phyloP scores from a whole-genome alignment of 106 monocot species.

The Agapanthus africanus region DNA sequence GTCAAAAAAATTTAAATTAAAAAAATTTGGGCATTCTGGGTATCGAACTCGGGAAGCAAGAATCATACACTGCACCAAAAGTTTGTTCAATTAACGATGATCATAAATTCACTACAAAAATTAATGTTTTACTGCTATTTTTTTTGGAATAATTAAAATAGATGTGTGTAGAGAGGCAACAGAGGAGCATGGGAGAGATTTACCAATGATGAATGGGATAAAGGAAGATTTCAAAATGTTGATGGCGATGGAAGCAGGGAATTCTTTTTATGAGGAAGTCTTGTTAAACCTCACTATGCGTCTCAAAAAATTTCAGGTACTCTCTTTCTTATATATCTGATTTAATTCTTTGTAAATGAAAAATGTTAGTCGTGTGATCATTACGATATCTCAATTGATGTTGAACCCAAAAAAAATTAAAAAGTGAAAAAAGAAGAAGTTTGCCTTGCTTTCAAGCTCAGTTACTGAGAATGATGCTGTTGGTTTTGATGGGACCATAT shows the following conservation, averaged over 20 bases:
- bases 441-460: neutral
- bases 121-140: neutral
- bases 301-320: constrained; percentile 60
- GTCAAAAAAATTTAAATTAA: neutral
- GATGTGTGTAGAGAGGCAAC: constrained; percentile 42
- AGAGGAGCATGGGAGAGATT: constrained; percentile 61
- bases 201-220: constrained; percentile 89
- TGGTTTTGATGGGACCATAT: neutral
- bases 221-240: constrained; percentile 77
- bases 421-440: neutral
- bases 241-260: constrained; percentile 33
- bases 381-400: too few relatives aligned
- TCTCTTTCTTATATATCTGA: too few relatives aligned
- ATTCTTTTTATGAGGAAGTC: constrained; percentile 43
- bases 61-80: neutral
- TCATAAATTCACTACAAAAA: neutral
- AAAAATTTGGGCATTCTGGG: neutral
- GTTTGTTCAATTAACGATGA: neutral
- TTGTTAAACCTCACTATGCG: constrained; percentile 45
- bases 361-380: too few relatives aligned
- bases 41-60: neutral
- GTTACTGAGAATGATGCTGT: neutral
- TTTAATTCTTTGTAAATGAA: too few relatives aligned
- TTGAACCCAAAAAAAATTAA: too few relatives aligned
- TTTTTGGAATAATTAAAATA: constrained; percentile 16